phyloP scores from a whole-genome alignment of 495 filamentous ascomycete genomes.

The Penicillium roqueforti region DNA sequence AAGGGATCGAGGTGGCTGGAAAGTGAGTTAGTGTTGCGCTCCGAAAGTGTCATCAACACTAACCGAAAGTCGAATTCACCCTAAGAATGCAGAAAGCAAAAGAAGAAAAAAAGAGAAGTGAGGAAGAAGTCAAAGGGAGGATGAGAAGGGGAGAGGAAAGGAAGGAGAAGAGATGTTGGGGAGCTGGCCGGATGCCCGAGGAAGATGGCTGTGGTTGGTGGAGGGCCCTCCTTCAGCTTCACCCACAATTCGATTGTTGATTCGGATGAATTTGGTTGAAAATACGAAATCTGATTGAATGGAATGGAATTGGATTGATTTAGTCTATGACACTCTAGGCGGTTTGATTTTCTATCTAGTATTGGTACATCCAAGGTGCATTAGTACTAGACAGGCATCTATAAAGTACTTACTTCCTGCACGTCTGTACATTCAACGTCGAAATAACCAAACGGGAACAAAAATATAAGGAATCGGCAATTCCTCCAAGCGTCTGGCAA shows the following conservation, averaged over 20 bases:
- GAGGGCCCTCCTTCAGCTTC: conserved; percentile 23
- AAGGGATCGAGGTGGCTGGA: conserved; percentile 59
- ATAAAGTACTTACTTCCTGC: neutral
- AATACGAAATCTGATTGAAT: neutral
- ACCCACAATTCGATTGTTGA: conserved; percentile 25
- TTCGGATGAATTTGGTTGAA: neutral
- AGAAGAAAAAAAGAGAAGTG: conserved; percentile 25
- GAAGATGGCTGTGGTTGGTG: conserved; percentile 27
- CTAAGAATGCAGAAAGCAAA: conserved; percentile 16
- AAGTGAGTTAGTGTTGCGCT: conserved; percentile 29
- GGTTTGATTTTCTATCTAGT: neutral
- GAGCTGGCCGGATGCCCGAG: conserved; percentile 27
- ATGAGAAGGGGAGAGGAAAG: conserved; percentile 25
- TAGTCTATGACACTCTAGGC: neutral
- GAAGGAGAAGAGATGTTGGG: conserved; percentile 26
- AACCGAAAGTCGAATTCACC: conserved; percentile 10
- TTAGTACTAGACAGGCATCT: neutral
- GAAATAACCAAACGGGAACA: neutral
- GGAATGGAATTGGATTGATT: neutral
- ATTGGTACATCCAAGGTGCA: neutral
- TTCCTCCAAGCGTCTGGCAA: conserved; percentile 2
- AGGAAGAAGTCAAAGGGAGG: conserved; percentile 33
- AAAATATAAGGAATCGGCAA: conserved; percentile 9
- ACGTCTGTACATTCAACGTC: neutral
- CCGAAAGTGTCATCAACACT: conserved; percentile 15